Evolutionary conservation across 192 early-diverging fungal genomes (phyloP).

Genomic region (Obelidium mucronatum): DNA sequence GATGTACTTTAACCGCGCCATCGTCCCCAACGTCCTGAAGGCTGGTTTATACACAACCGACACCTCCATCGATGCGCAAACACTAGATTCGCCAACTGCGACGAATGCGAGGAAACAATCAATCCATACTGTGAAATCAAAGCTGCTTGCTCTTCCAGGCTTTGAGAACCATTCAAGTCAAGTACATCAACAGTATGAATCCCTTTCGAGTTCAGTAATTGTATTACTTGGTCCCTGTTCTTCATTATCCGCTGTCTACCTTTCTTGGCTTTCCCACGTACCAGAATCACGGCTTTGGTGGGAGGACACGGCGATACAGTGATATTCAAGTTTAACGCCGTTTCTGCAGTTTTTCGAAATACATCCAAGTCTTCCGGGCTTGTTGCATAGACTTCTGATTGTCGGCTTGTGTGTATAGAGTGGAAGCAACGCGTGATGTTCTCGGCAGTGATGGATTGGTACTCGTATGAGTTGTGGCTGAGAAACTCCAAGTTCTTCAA

Average conservation of each 20-base stretch:
- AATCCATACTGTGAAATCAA: neutral
- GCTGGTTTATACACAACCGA: neutral
- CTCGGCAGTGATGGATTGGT: neutral
- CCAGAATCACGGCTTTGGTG: neutral
- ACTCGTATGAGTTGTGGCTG: neutral
- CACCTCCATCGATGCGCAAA: slow-evolving; percentile 9
- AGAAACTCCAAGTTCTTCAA: neutral
- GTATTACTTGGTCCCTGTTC: neutral
- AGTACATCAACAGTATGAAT: neutral
- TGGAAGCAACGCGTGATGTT: neutral
- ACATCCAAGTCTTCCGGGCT: neutral
- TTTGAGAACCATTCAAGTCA: neutral
- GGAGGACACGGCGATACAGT: neutral
- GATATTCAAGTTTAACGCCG: neutral
- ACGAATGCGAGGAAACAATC: slow-evolving; percentile 8
- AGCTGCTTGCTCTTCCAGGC: neutral
- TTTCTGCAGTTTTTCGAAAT: neutral
- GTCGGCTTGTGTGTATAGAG: neutral
- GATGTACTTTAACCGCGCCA: slow-evolving; percentile 17
- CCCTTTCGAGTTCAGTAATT: slow-evolving; percentile 5
- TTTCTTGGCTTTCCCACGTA: neutral
- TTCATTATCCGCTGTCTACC: neutral
- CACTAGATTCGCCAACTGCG: slow-evolving; percentile 13
- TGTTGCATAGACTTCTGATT: neutral
- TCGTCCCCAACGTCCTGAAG: neutral